Conservation (phyloP, 1,139 yeast species). For the Arxiozyma heterogenica region DNA sequence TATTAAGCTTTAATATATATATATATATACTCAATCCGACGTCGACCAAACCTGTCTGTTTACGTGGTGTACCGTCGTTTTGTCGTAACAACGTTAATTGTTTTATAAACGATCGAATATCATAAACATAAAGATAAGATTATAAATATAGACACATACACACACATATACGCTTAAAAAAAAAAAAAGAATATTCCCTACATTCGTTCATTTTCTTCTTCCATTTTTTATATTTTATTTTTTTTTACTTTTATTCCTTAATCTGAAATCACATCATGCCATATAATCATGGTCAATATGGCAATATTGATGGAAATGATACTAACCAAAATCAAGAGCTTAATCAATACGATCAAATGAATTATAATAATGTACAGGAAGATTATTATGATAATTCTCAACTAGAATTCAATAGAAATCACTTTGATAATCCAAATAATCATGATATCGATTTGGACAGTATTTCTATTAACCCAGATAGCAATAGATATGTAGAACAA, state of each 20-base stretch:
- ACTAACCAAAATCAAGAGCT: slow-evolving; percentile 6
- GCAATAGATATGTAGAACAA: slow-evolving; percentile 35
- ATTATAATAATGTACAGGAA: slow-evolving; percentile 10
- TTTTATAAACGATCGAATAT: too few species aligned
- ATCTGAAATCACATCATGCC: not conserved
- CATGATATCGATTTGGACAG: slow-evolving; percentile 12
- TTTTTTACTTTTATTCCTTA: not conserved
- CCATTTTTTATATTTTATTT: too few species aligned
- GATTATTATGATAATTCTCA: slow-evolving; percentile 19
- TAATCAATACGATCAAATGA: slow-evolving; percentile 26
- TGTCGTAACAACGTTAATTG: not conserved
- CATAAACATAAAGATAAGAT: not conserved
- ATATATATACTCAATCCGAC: too few species aligned
- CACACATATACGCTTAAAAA: too few species aligned
- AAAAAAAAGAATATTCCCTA: not conserved
- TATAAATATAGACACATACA: too few species aligned
- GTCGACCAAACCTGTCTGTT: not conserved
- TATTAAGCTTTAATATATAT: not conserved
- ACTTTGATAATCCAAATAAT: slow-evolving; percentile 38
- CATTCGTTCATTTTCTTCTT: not conserved
- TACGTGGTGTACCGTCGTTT: not conserved
- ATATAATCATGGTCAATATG: not conserved
- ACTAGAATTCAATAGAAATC: slow-evolving; percentile 23
- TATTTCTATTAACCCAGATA: not conserved
- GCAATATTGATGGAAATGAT: not conserved